Base-by-base conservation (phyloP, 805 yeast species). In the Wickerhamomyces bovis region DNA sequence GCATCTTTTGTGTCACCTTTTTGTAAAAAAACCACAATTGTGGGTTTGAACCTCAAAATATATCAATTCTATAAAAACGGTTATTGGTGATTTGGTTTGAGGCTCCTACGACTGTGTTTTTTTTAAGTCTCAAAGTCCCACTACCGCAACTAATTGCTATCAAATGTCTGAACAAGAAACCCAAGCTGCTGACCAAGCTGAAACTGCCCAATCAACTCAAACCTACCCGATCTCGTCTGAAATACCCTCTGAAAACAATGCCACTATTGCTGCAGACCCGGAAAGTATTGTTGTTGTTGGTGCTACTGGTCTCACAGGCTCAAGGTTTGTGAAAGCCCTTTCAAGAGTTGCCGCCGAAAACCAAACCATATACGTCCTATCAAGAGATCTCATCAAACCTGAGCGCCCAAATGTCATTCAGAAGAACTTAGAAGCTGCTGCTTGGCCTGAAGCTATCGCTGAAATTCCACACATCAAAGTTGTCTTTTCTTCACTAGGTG, bases 401-500 rank as follows among this genome's bases (percentile, higher is more conserved):
- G 41, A 43, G 4, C 46, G 46, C 20, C 51, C 51, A 23, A 47
- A 52, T 25, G 49, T 51, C 11, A 26, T 49, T 39, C 11, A 26
- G 18, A 49, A 44, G 26, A 41, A 48, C 22, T 36, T 16, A 15
- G 56, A 53, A 3, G 31, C 53, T 25, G 46, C 51, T 12, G n/a
- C 31, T 2, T 53, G 56, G 56, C 30, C 44, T 2, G 33, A 38
- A 2, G 51, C 47, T 19, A 31, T 53, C 15, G 19, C 33, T n/a
- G 40, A 39, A 25, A 44, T 53, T 26, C 48, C 52, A 28, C 51
- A 51, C 13, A 18, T 53, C 23, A 45, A 30, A 3, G 41, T 45
- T 2, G 56, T 53, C 19, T 53, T 38, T 26, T 51, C 53, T 30
- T 54, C 56, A 8, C 25, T 51, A 18, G 54, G 56, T 16, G 43